Conservation (phyloP, 495 filamentous ascomycete species). For the Usnea hakonensis region DNA sequence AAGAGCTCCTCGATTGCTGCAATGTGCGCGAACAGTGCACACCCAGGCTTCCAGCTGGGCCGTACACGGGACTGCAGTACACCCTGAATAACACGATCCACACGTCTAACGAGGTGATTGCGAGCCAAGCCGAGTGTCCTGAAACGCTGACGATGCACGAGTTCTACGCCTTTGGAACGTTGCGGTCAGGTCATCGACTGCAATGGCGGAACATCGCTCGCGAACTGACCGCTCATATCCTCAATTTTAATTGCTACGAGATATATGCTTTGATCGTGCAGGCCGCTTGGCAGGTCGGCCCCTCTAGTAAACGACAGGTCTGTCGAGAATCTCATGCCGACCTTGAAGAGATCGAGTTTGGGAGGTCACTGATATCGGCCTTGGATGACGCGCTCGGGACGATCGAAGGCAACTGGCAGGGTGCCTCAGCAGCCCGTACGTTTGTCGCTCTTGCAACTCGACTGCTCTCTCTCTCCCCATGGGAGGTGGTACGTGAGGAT, state of each 20-base stretch:
- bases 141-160: conserved; percentile 40
- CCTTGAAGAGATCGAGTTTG: conserved; percentile 27
- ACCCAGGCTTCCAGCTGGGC: conserved; percentile 23
- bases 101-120: conserved; percentile 36
- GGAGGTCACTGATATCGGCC: conserved; percentile 17
- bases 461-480: conserved; percentile 32
- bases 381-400: conserved; percentile 24
- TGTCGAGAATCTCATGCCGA: conserved; percentile 27
- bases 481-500: conserved; percentile 7
- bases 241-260: conserved; percentile 42
- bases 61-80: conserved; percentile 26
- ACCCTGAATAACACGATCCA: conserved; percentile 24
- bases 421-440: conserved; percentile 30
- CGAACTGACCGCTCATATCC: conserved; percentile 39
- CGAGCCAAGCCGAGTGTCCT: conserved; percentile 38
- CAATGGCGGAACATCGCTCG: conserved; percentile 50
- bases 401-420: conserved; percentile 46
- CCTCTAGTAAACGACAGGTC: conserved; percentile 10
- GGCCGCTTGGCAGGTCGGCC: conserved; percentile 43
- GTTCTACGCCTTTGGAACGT: conserved; percentile 40
- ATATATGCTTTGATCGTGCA: conserved; percentile 43
- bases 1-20: conserved; percentile 9
- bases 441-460: conserved; percentile 33
- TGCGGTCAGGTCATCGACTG: conserved; percentile 41
- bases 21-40: conserved; percentile 22